Evolutionary conservation across 192 early-diverging fungal species (phyloP).

Genomic region (Coemansia sp.): DNA sequence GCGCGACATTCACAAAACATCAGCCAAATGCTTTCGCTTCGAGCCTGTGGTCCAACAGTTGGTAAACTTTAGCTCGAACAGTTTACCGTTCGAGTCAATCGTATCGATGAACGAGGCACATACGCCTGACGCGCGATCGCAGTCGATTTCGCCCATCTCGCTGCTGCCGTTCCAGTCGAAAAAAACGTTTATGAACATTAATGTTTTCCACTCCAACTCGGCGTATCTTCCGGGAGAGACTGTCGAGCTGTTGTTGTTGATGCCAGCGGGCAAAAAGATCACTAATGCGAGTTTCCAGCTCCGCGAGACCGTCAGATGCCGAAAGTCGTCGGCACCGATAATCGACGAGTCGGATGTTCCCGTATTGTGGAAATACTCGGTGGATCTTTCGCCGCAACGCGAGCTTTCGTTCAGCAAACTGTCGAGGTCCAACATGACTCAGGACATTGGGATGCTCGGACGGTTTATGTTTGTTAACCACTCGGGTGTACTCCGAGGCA

Average conservation of each 20-base stretch:
- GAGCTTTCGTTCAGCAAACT: slow-evolving; percentile 49
- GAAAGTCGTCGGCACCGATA: slow-evolving; percentile 54
- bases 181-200: slow-evolving; percentile 40
- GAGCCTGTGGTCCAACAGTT: slow-evolving; percentile 49
- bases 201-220: slow-evolving; percentile 45
- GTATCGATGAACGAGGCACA: slow-evolving; percentile 41
- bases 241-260: slow-evolving; percentile 47
- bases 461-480: slow-evolving; percentile 41
- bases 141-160: slow-evolving; percentile 14
- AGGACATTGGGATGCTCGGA: slow-evolving; percentile 51
- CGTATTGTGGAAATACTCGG: slow-evolving; percentile 50
- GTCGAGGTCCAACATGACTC: slow-evolving; percentile 32
- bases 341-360: slow-evolving; percentile 56
- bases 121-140: not conserved
- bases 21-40: slow-evolving; percentile 37
- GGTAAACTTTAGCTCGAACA: slow-evolving; percentile 19
- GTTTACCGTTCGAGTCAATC: slow-evolving; percentile 32
- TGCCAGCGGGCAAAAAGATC: slow-evolving; percentile 43
- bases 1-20: slow-evolving; percentile 44
- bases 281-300: slow-evolving; percentile 39
- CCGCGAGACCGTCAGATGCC: slow-evolving; percentile 49
- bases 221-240: slow-evolving; percentile 47
- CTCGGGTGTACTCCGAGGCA: not conserved
- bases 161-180: slow-evolving; percentile 29
- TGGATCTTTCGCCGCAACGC: slow-evolving; percentile 28